phyloP scores from a whole-genome alignment of 306 rosid species.

The Spatholobus suberectus region DNA sequence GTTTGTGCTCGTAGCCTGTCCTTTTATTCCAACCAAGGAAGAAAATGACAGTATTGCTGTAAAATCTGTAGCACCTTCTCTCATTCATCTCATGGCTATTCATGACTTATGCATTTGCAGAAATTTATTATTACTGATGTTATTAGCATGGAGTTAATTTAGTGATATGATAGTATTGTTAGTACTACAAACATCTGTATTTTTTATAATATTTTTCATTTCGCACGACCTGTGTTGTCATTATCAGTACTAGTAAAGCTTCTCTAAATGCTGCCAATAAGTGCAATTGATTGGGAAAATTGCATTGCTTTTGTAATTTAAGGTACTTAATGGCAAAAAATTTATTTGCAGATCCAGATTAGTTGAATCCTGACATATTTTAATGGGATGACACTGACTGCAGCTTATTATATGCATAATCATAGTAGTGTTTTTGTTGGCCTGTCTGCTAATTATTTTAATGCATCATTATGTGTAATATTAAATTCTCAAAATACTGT shows the following conservation, averaged over 20 bases:
- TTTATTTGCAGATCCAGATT: background rate
- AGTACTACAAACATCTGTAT: background rate
- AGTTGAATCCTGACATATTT: slow-evolving; percentile 2
- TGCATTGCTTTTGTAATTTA: slow-evolving; percentile 5
- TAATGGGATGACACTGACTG: background rate
- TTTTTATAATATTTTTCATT: slow-evolving; percentile 11
- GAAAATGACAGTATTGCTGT: slow-evolving; percentile 13
- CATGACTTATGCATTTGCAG: background rate
- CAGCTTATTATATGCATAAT: background rate
- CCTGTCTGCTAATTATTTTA: slow-evolving; percentile 17
- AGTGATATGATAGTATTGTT: background rate
- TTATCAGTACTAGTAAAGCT: slow-evolving; percentile 5
- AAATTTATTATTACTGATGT: background rate
- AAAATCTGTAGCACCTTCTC: slow-evolving; percentile 26
- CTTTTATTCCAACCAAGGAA: slow-evolving; percentile 21
- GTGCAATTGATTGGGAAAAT: slow-evolving; percentile 9
- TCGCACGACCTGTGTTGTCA: background rate
- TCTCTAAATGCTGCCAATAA: slow-evolving; percentile 10
- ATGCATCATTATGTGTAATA: slow-evolving; percentile 21
- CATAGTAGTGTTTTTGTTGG: slow-evolving; percentile 4
- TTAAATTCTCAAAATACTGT: slow-evolving; percentile 30
- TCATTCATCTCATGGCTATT: slow-evolving; percentile 14
- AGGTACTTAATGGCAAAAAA: background rate
- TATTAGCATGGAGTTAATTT: slow-evolving; percentile 4
- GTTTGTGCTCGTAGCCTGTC: background rate